Base-by-base conservation (phyloP, 2,329 filamentous ascomycete species). In the Botrytis deweyae region DNA sequence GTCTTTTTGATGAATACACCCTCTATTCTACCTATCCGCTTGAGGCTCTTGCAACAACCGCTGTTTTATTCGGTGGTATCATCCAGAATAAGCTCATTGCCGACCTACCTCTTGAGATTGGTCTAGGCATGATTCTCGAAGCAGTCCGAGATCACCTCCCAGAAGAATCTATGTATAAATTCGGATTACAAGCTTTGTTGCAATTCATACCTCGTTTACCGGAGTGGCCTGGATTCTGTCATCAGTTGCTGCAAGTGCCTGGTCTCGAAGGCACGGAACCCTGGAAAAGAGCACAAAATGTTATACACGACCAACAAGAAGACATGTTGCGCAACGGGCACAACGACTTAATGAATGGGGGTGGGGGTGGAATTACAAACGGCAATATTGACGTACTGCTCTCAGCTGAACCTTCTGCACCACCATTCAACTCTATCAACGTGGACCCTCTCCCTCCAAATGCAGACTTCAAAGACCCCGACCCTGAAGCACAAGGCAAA, bases 101-200 rank as follows among this genome's bases (percentile, higher is more conserved):
- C 9, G 92, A 94, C 61, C 89, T 99, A 29, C 94, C 96, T 5
- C 89, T 98, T 49, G 94, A 97, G 81, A 94, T 97, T 73, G 96
- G 93, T n/a, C 86, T 98, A 25, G 94, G 93, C 25, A 98, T 99
- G 94, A 97, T 99, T 76, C 86, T 98, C n/a, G 95, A 99, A 82
- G 94, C 96, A 20, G 94, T 99, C 38, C 89, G 93, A 76, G 94
- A 97, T 76, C 93, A 96, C 79, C 85, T 88, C 46, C 90, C 92
- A 0, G 92, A 97, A 46, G 91, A 95, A 75, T 91, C 93, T 1
- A 98, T 99, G 96, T 98, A 96, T 85, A 97, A 98, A 80, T 99
- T 99, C 81, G 96, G 97, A 18, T 87, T 99, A 20, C 96, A 99
- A 81, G 96, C 96, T 25, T 88, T 99, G 75, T 91, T 98, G 81